A percentile compares a stretch with the other conserved stretches of the same genome.
phyloP scores from a whole-genome alignment of 768 basidiomycete genomes.

The Macrolepiota fuliginosa region DNA sequence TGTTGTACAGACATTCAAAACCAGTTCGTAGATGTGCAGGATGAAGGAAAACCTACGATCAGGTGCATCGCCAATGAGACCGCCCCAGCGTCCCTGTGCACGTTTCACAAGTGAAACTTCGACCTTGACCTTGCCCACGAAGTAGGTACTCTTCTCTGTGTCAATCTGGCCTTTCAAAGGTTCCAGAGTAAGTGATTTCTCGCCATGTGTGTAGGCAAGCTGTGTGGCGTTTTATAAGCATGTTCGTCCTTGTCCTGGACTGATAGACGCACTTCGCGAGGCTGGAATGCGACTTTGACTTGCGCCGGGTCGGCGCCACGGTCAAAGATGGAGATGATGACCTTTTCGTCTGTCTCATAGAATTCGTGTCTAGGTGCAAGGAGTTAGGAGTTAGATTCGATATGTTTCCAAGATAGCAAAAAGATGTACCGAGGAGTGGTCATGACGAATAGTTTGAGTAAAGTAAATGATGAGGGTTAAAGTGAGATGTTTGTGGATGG shows the following conservation, averaged over 20 bases:
- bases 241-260: conserved; percentile 1
- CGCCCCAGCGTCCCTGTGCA: conserved; percentile 68
- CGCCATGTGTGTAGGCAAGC: conserved; percentile 66
- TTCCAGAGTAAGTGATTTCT: conserved; percentile 66
- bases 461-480: background rate
- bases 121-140: conserved; percentile 83
- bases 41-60: conserved; percentile 53
- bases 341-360: conserved; percentile 79
- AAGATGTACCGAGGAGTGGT: conserved; percentile 32
- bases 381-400: background rate
- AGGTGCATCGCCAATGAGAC: conserved; percentile 69
- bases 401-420: background rate
- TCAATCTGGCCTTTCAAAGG: conserved; percentile 85
- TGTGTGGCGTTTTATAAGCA: conserved; percentile 20
- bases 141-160: conserved; percentile 54
- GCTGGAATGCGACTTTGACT: conserved; percentile 61
- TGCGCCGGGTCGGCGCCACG: conserved; percentile 65
- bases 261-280: conserved; percentile 50
- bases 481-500: background rate
- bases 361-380: conserved; percentile 66
- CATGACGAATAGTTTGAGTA: conserved; percentile 21
- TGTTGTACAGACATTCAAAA: conserved; percentile 19
- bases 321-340: conserved; percentile 78
- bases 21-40: conserved; percentile 1
- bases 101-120: conserved; percentile 79